A percentile compares a stretch with the other conserved stretches of the same genome.
Evolutionary conservation across 345 rosid species (phyloP).

Genomic region (Populus euphratica): DNA sequence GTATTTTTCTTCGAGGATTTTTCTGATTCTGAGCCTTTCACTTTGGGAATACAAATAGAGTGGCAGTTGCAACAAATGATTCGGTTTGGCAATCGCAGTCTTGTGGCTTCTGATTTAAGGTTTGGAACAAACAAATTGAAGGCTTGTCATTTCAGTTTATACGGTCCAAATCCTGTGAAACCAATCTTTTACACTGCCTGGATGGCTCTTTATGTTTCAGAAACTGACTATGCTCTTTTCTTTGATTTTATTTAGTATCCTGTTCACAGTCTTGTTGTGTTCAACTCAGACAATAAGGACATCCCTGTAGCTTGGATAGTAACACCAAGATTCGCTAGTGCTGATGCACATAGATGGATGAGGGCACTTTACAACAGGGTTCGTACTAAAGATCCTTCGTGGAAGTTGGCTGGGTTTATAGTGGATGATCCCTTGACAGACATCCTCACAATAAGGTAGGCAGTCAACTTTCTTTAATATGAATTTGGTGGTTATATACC

Average conservation of each 20-base stretch:
- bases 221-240: constrained; percentile 31
- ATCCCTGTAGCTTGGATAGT: constrained; percentile 97
- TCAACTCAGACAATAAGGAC: constrained; percentile 88
- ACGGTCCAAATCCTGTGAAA: neutral
- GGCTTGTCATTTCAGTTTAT: constrained; percentile 45
- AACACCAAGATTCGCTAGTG: constrained; percentile 57
- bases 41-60: constrained; percentile 87
- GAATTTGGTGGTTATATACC: neutral
- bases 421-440: constrained; percentile 88
- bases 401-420: constrained; percentile 94
- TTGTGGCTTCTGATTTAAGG: constrained; percentile 82
- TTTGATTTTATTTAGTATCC: constrained; percentile 60
- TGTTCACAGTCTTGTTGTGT: constrained; percentile 76
- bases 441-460: constrained; percentile 63
- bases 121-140: constrained; percentile 89
- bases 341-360: constrained; percentile 81
- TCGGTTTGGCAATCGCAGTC: constrained; percentile 79
- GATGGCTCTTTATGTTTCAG: constrained; percentile 7
- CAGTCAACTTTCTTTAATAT: constrained; percentile 4
- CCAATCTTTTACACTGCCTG: constrained; percentile 3
- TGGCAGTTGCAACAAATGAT: constrained; percentile 99
- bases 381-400: constrained; percentile 67
- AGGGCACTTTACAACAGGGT: constrained; percentile 89
- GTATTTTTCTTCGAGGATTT: constrained; percentile 74
- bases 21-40: constrained; percentile 71